phyloP scores from a whole-genome alignment of 208 protist genomes.

The Acanthamoeba sp. region DNA sequence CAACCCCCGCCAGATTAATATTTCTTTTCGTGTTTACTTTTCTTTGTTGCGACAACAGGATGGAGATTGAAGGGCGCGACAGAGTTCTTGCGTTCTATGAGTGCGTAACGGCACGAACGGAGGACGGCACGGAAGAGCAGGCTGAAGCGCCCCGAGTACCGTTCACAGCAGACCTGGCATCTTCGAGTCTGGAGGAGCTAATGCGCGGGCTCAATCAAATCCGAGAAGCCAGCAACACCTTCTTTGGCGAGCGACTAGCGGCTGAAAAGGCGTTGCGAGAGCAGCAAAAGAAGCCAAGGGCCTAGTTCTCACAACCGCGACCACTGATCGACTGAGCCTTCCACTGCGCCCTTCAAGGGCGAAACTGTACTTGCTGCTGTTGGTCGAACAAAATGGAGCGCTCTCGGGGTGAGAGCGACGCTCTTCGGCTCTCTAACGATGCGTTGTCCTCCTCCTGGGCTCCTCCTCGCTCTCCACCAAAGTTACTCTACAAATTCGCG shows the following conservation, averaged over 20 bases:
- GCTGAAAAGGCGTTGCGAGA: neutral
- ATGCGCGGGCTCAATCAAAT: neutral
- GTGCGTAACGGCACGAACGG: neutral
- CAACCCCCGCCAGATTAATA: no score
- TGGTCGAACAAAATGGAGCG: neutral
- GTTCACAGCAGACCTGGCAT: neutral
- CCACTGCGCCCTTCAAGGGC: no score
- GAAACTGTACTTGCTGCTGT: neutral
- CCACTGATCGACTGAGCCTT: no score
- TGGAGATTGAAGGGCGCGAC: neutral
- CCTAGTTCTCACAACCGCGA: neutral
- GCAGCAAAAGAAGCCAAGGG: neutral
- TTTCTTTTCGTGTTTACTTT: no score
- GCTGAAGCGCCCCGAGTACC: neutral
- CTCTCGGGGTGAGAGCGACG: neutral
- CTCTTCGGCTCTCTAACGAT: neutral
- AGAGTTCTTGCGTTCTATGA: neutral
- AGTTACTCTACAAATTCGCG: neutral
- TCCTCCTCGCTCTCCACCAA: neutral
- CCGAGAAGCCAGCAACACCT: constrained; percentile 17
- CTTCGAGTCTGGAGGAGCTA: neutral
- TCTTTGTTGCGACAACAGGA: neutral
- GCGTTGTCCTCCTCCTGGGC: neutral
- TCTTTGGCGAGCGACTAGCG: neutral
- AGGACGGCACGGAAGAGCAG: neutral